These are phyloP conservation scores for Drosera capensis DNA, from an alignment of 148 eudicot genomes.

Conservation along the genomic window DNA sequence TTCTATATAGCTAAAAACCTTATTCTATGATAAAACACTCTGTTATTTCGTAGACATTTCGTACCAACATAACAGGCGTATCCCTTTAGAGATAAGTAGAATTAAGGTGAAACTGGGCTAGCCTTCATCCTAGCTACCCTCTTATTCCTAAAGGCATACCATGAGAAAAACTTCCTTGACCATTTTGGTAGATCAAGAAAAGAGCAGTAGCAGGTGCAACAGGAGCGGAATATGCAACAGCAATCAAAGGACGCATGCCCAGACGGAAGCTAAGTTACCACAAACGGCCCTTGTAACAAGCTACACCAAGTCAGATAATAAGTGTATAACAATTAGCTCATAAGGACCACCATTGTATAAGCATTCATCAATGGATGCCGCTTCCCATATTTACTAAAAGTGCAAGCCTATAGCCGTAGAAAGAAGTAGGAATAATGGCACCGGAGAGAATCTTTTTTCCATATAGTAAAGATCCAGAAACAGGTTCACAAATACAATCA, in stretches of 20 bases:
- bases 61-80: no score
- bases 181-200: conserved; percentile 17
- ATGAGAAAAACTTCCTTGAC: conserved; percentile 17
- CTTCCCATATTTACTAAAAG: conserved; percentile 9
- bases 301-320: conserved; percentile 10
- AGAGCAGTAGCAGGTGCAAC: conserved; percentile 9
- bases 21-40: no score
- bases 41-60: no score
- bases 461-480: background rate
- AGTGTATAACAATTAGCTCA: conserved; percentile 11
- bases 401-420: background rate
- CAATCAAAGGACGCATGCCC: conserved; percentile 6
- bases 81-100: background rate
- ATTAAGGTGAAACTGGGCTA: background rate
- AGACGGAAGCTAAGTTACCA: conserved; percentile 11
- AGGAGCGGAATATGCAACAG: conserved; percentile 8
- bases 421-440: background rate
- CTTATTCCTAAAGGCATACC: conserved; percentile 15
- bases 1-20: no score
- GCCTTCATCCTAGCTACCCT: background rate
- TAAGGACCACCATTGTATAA: conserved; percentile 15
- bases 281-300: conserved; percentile 11
- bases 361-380: conserved; percentile 10
- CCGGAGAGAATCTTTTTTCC: background rate
- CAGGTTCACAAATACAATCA: background rate